phyloP scores from a whole-genome alignment of 1,284 basidiomycete species.

The Malassezia caprae region DNA sequence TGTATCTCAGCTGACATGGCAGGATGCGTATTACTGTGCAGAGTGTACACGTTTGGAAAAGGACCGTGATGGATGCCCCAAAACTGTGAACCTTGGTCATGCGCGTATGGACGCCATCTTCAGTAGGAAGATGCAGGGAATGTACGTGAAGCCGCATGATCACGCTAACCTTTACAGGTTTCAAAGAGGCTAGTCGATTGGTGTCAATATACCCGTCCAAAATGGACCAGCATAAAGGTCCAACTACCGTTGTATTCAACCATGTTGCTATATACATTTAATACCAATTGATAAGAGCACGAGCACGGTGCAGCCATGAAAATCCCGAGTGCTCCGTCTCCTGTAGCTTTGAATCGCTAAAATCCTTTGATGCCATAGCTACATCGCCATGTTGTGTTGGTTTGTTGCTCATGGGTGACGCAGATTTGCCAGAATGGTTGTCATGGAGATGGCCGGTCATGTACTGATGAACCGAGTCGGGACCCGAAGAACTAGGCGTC shows the following conservation, averaged over 20 bases:
- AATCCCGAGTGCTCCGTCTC: not conserved
- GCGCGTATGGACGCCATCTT: slow-evolving; percentile 41
- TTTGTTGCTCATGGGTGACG: not conserved
- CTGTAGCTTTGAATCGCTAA: not conserved
- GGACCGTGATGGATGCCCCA: slow-evolving; percentile 94
- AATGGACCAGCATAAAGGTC: not conserved
- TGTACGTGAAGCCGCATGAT: not conserved
- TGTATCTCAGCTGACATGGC: slow-evolving; percentile 1
- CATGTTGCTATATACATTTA: not conserved
- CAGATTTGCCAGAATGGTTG: not conserved
- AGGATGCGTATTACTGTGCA: slow-evolving; percentile 48
- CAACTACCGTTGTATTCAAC: not conserved
- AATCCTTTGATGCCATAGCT: not conserved
- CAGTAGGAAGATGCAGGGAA: slow-evolving; percentile 5
- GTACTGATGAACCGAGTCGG: not conserved
- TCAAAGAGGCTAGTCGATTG: slow-evolving; percentile 6
- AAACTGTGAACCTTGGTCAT: slow-evolving; percentile 87
- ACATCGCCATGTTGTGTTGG: not conserved
- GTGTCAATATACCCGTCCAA: not conserved
- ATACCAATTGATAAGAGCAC: not conserved
- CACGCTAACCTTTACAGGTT: not conserved
- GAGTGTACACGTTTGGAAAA: slow-evolving; percentile 87
- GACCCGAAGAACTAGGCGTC: not conserved
- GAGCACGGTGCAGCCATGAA: not conserved
- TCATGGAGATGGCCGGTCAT: not conserved